These are phyloP conservation scores for Astrothelium subdiscretum DNA, from an alignment of 495 filamentous ascomycete genomes.

Conservation along the genomic window DNA sequence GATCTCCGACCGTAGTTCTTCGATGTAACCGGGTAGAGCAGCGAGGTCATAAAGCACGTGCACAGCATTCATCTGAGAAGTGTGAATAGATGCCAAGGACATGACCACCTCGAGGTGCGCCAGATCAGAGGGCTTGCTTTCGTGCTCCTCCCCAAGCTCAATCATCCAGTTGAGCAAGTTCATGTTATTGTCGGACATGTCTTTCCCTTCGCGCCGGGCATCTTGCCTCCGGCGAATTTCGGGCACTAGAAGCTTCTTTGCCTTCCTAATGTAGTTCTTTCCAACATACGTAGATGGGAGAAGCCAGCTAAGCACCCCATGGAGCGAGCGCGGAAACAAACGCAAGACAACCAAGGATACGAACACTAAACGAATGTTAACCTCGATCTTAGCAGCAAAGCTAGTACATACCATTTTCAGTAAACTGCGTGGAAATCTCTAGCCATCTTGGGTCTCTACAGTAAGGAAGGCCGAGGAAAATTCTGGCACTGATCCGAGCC, in stretches of 20 bases:
- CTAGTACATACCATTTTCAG: not conserved
- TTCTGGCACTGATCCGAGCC: not conserved
- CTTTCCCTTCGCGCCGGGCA: not conserved
- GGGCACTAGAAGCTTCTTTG: not conserved
- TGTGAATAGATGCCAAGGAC: slow-evolving; percentile 11
- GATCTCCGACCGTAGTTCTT: slow-evolving; percentile 9
- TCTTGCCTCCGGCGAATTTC: not conserved
- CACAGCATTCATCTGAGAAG: slow-evolving; percentile 4
- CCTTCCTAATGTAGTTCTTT: not conserved
- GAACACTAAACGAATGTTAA: not conserved
- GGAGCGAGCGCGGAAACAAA: not conserved
- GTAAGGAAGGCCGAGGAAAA: not conserved
- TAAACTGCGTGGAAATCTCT: not conserved
- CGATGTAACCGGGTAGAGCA: slow-evolving; percentile 10
- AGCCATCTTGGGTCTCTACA: not conserved
- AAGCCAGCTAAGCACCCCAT: not conserved
- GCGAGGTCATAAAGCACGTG: slow-evolving; percentile 10
- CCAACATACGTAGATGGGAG: not conserved
- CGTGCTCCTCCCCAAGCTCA: not conserved
- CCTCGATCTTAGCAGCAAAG: not conserved
- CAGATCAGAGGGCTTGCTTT: not conserved
- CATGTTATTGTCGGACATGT: not conserved
- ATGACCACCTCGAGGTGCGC: slow-evolving; percentile 8
- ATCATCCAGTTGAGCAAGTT: not conserved
- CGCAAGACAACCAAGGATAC: not conserved